Conservation (phyloP, 2,329 filamentous ascomycete genomes). For the Periglandula ipomoeae region DNA sequence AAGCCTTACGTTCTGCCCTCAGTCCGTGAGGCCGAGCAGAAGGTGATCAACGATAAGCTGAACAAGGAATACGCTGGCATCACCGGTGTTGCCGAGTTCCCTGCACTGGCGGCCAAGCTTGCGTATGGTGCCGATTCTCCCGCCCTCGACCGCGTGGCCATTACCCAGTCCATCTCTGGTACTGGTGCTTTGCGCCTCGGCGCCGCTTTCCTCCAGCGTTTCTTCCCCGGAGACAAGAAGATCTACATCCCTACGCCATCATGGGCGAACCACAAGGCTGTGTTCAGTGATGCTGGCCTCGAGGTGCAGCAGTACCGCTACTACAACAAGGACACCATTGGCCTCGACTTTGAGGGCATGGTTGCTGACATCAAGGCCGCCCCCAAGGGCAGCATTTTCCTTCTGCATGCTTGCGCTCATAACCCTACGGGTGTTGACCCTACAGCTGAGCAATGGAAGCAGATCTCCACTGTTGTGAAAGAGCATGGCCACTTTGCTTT, state of each 20-base stretch:
- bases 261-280: slow-evolving; percentile 96
- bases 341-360: slow-evolving; percentile 93
- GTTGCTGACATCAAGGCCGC: slow-evolving; percentile 82
- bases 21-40: slow-evolving; percentile 79
- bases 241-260: slow-evolving; percentile 95
- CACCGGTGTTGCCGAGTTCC: slow-evolving; percentile 91
- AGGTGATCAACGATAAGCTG: slow-evolving; percentile 65
- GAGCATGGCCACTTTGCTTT: slow-evolving; percentile 82
- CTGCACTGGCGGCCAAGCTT: slow-evolving; percentile 79
- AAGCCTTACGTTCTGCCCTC: slow-evolving; percentile 97
- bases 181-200: slow-evolving; percentile 94
- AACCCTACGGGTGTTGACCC: slow-evolving; percentile 97
- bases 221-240: slow-evolving; percentile 85
- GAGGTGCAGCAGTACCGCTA: slow-evolving; percentile 94
- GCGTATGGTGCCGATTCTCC: slow-evolving; percentile 79
- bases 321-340: slow-evolving; percentile 98
- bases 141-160: slow-evolving; percentile 70
- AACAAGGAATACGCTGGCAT: slow-evolving; percentile 99
- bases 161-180: slow-evolving; percentile 97
- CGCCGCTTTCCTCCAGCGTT: slow-evolving; percentile 83
- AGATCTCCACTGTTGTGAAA: slow-evolving; percentile 83
- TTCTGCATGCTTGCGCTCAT: slow-evolving; percentile 95
- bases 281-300: slow-evolving; percentile 89
- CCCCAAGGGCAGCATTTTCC: slow-evolving; percentile 76
- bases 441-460: slow-evolving; percentile 81